phyloP scores from a whole-genome alignment of 1,139 yeast genomes.

The Suhomyces bribrorum region DNA sequence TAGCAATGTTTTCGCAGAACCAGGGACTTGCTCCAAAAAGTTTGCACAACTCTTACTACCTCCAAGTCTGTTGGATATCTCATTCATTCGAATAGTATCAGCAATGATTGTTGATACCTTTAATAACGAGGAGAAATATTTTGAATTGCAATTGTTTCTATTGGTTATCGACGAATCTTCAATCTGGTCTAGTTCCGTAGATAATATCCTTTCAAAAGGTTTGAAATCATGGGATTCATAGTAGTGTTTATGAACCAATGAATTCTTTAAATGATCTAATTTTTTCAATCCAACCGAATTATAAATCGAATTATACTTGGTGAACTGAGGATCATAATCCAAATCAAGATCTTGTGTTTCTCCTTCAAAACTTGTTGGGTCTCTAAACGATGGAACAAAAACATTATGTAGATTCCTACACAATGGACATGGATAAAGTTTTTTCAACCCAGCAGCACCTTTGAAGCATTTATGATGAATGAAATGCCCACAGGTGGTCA shows the following conservation, averaged over 20 bases:
- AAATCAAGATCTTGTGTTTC: constrained; percentile 4
- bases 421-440: constrained; percentile 52
- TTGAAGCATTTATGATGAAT: constrained; percentile 61
- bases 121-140: neutral
- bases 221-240: constrained; percentile 1
- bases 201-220: constrained; percentile 4
- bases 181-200: constrained; percentile 8
- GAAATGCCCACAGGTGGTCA: constrained; percentile 69
- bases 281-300: constrained; percentile 18
- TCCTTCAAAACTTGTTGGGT: constrained; percentile 22
- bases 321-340: constrained; percentile 5
- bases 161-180: constrained; percentile 1
- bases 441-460: constrained; percentile 24
- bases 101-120: constrained; percentile 36
- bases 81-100: constrained; percentile 58
- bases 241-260: constrained; percentile 17
- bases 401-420: constrained; percentile 56
- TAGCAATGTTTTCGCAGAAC: constrained; percentile 36
- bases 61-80: constrained; percentile 51
- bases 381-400: constrained; percentile 45
- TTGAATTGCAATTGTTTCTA: neutral
- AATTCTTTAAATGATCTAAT: constrained; percentile 11
- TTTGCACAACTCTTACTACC: constrained; percentile 35
- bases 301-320: constrained; percentile 14
- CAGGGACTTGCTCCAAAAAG: constrained; percentile 37